phyloP scores from a whole-genome alignment of 768 basidiomycete species.

The Calocybe indica region DNA sequence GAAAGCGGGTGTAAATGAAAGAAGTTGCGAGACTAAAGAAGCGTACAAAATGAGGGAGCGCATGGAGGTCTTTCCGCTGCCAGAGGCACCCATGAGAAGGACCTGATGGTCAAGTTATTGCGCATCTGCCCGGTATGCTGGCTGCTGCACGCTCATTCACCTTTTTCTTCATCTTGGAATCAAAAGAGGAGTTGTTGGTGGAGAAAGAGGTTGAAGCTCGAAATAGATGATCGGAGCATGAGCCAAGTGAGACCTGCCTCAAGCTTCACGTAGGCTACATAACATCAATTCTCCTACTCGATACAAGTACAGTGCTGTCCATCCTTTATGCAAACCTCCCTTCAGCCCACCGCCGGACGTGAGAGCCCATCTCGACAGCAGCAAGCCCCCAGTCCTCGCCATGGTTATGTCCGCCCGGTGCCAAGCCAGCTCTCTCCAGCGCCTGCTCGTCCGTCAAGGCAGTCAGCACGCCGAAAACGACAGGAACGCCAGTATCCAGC shows the following conservation, averaged over 20 bases:
- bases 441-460: constrained; percentile 93
- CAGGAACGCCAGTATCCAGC: constrained; percentile 88
- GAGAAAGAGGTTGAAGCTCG: constrained; percentile 9
- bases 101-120: constrained; percentile 50
- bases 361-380: constrained; percentile 88
- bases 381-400: constrained; percentile 98
- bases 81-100: constrained; percentile 95
- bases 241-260: neutral
- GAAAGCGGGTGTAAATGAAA: neutral
- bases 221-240: constrained; percentile 7
- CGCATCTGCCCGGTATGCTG: constrained; percentile 8
- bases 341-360: constrained; percentile 58
- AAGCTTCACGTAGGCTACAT: neutral
- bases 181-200: too few species aligned
- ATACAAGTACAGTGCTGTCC: neutral
- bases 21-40: constrained; percentile 1
- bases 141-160: constrained; percentile 22
- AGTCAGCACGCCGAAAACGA: constrained; percentile 95
- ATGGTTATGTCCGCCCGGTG: constrained; percentile 86
- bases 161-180: constrained; percentile 53
- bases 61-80: constrained; percentile 97
- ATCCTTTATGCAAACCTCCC: constrained; percentile 49
- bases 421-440: constrained; percentile 88
- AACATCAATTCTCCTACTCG: neutral
- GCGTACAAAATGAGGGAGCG: constrained; percentile 96